A percentile compares a stretch with the other conserved stretches of the same genome.
These are phyloP conservation scores for Boletus eberwhitei DNA, from an alignment of 768 basidiomycete species.

Conservation along the genomic window DNA sequence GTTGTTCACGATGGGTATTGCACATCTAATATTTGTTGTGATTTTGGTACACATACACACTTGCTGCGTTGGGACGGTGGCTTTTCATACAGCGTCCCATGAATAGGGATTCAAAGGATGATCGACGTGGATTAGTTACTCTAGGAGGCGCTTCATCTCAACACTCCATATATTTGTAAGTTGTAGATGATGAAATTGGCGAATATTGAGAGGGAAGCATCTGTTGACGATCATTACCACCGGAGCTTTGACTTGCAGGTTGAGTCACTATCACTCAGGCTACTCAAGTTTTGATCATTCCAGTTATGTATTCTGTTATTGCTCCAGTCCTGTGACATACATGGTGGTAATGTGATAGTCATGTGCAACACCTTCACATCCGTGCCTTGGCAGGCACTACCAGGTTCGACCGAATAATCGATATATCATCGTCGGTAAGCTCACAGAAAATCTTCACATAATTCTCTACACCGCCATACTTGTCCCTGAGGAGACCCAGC, in stretches of 20 bases:
- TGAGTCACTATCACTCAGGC: not conserved
- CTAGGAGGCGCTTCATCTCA: not conserved
- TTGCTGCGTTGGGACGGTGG: not conserved
- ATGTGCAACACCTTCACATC: slow-evolving; percentile 18
- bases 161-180: not conserved
- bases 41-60: not conserved
- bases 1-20: not conserved
- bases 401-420: slow-evolving; percentile 55
- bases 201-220: not conserved
- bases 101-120: not conserved
- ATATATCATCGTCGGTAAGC: slow-evolving; percentile 62
- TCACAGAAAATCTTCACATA: slow-evolving; percentile 57
- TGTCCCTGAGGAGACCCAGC: slow-evolving; percentile 53
- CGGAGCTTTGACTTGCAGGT: too few relatives aligned
- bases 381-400: slow-evolving; percentile 35
- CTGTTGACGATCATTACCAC: not conserved
- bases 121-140: not conserved
- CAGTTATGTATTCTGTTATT: not conserved
- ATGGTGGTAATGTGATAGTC: not conserved
- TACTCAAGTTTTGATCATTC: not conserved
- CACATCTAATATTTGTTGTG: not conserved
- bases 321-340: not conserved
- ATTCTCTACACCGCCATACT: slow-evolving; percentile 65
- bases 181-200: not conserved
- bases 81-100: not conserved